Evolutionary conservation across 140 eudicot species (phyloP), one percentile per base, ranked within the genome.

Genomic region (Senecio squalidus): DNA sequence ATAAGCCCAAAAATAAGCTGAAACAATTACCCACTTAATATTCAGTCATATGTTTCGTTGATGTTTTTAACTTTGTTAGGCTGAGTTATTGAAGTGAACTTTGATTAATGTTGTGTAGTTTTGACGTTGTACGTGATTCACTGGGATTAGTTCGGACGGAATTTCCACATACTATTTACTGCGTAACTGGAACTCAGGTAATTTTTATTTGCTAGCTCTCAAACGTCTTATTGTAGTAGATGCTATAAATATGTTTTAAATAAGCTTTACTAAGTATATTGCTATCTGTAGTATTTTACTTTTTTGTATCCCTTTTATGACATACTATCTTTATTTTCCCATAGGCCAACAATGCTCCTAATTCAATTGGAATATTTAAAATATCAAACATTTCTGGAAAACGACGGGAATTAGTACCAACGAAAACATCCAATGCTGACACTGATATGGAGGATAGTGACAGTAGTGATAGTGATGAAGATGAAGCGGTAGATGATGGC

Each of bases 141-240:
- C 58, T 91, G 66, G 96, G 98, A 3, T 60, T 91, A 68, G 79
- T 91, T 9, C 96, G 96, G 16, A 78, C 98, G 0, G 95, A 83
- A 56, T 90, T 86, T 43, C 97, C 97, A 0, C 97, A 90, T 62
- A 83, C 97, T 3, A 63, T 86, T 13, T 91, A 78, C 61, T 82
- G 84, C 13, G 92, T 86, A 49, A 74, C 94, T 21, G 98, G 98
- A 39, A 83, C 96, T 48, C 98, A 91, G 85, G 98, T 91, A 62
- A 64, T 57, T 5, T 48, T 52, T 30, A 11, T 25, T 50, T 60
- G 65, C 17, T 50, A 58, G 45, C 20, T 58, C 60, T 8, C n/a
- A n/a, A n/a, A n/a, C n/a, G n/a, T n/a, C n/a, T n/a, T n/a, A n/a
- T n/a, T n/a, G n/a, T n/a, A n/a, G n/a, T n/a, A n/a, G n/a, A n/a